These are phyloP conservation scores for Apophysomyces sp. DNA, from an alignment of 371 early-diverging fungal species.

Conservation along the genomic window DNA sequence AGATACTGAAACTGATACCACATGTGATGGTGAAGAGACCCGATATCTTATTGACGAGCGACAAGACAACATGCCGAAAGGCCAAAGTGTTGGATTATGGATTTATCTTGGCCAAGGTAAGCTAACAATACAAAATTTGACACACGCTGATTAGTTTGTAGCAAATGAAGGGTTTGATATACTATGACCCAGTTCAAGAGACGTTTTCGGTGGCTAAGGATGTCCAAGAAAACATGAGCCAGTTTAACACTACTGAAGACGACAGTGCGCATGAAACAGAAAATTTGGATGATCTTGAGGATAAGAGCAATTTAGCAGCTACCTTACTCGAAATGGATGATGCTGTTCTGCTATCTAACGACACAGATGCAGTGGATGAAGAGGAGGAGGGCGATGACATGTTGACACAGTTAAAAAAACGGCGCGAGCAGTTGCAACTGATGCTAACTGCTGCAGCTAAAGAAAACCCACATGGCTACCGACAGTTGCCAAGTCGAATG, in stretches of 20 bases:
- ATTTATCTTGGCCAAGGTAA: conserved; percentile 49
- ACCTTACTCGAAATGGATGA: conserved; percentile 42
- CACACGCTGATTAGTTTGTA: conserved; percentile 1
- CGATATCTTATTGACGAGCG: too few relatives aligned
- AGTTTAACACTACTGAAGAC: not conserved
- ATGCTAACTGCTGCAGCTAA: conserved; percentile 23
- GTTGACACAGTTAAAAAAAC: conserved; percentile 42
- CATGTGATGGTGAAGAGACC: not conserved
- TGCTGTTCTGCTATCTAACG: conserved; percentile 34
- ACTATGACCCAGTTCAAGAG: conserved; percentile 43
- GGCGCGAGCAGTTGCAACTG: conserved; percentile 36
- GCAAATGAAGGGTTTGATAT: conserved; percentile 33
- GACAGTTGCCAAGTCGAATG: conserved; percentile 19
- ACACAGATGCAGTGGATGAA: conserved; percentile 27
- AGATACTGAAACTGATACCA: conserved; percentile 5
- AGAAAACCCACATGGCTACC: conserved; percentile 16
- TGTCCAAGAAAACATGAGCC: conserved; percentile 9
- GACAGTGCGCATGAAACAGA: not conserved
- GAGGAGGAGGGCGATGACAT: conserved; percentile 41
- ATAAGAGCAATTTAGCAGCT: not conserved
- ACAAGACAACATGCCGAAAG: conserved; percentile 19
- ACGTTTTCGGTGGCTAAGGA: conserved; percentile 14
- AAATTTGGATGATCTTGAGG: not conserved
- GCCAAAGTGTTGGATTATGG: conserved; percentile 43
- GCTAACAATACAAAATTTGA: not conserved